Percentiles rank a stretch among this genome's conserved stretches.
Evolutionary conservation across 2,329 filamentous ascomycete species (phyloP).

Genomic region (Rhytidhysteron rufulum): DNA sequence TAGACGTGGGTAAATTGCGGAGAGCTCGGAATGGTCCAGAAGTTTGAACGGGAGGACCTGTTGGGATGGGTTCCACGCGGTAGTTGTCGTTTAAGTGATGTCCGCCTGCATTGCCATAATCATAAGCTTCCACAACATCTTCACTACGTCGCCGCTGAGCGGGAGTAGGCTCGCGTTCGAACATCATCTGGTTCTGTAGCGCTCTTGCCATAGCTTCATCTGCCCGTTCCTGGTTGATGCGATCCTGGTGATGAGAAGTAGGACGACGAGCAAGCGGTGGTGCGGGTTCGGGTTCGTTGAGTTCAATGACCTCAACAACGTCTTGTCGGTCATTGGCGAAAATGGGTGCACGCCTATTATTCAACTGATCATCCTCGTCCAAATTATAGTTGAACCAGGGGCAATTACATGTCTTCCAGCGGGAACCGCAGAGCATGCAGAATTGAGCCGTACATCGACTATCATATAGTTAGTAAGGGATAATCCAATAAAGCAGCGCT

Average conservation of each 20-base stretch:
- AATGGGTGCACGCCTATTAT: slow-evolving; percentile 32
- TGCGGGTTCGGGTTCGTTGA: slow-evolving; percentile 19
- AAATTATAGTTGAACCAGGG: slow-evolving; percentile 68
- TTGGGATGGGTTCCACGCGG: slow-evolving; percentile 11
- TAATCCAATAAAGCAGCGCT: too few species aligned
- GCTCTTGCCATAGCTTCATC: slow-evolving; percentile 51
- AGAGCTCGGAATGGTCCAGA: background rate
- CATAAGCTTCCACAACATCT: slow-evolving; percentile 47
- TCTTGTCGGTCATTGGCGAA: slow-evolving; percentile 13
- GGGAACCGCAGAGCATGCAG: slow-evolving; percentile 77
- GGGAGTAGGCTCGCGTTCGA: slow-evolving; percentile 16
- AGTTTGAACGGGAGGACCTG: background rate
- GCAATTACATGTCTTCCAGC: slow-evolving; percentile 82
- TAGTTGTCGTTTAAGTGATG: slow-evolving; percentile 59
- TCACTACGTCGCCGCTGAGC: slow-evolving; percentile 17
- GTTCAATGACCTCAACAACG: slow-evolving; percentile 29
- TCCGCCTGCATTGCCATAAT: slow-evolving; percentile 49
- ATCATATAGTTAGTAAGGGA: slow-evolving; percentile 16
- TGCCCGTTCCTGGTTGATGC: slow-evolving; percentile 40
- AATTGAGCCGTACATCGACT: slow-evolving; percentile 79
- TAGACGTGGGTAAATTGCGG: too few species aligned
- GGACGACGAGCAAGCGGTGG: slow-evolving; percentile 20
- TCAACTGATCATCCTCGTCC: slow-evolving; percentile 51
- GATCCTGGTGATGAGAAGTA: slow-evolving; percentile 20
- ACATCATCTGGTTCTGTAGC: slow-evolving; percentile 44